Evolutionary conservation across 768 basidiomycete genomes (phyloP).

Genomic region (Neoboletus subvelutipes): DNA sequence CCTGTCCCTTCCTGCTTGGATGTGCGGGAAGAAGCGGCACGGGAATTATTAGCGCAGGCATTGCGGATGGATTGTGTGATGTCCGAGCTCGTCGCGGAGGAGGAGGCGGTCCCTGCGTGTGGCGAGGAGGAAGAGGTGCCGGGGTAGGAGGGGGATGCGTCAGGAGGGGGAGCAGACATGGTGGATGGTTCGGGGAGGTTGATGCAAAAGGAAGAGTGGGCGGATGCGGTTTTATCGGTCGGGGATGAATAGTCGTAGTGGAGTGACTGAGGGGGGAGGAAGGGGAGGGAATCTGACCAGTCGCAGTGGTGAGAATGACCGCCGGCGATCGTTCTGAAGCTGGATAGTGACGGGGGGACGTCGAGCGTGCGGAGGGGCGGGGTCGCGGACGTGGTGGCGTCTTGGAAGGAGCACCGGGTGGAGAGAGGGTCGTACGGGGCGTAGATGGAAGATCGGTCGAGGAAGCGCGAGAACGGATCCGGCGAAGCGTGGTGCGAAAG

Average conservation of each 20-base stretch:
- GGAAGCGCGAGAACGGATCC: slow-evolving; percentile 29
- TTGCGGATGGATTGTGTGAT: slow-evolving; percentile 35
- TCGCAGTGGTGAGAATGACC: slow-evolving; percentile 21
- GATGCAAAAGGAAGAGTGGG: neutral
- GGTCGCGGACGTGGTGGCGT: neutral
- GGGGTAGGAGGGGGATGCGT: neutral
- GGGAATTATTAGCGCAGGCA: slow-evolving; percentile 26
- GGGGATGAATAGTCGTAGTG: slow-evolving; percentile 16
- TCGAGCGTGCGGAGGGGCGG: slow-evolving; percentile 19
- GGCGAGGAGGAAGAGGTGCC: neutral
- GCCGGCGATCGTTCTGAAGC: slow-evolving; percentile 22
- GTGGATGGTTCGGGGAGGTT: neutral
- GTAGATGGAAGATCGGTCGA: slow-evolving; percentile 31
- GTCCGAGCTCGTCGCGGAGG: slow-evolving; percentile 23
- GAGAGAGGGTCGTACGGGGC: neutral
- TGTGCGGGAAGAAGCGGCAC: slow-evolving; percentile 23
- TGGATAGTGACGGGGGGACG: slow-evolving; percentile 21
- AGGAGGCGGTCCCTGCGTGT: neutral
- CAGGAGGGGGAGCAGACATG: slow-evolving; percentile 7
- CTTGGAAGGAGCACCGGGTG: neutral
- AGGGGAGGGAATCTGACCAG: slow-evolving; percentile 24
- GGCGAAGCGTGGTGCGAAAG: slow-evolving; percentile 9
- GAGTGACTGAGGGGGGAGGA: slow-evolving; percentile 17
- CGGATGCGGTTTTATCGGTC: slow-evolving; percentile 8
- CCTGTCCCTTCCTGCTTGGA: slow-evolving; percentile 30